Conservation (phyloP, 1,284 basidiomycete genomes). For the Heterobasidion occidentale region DNA sequence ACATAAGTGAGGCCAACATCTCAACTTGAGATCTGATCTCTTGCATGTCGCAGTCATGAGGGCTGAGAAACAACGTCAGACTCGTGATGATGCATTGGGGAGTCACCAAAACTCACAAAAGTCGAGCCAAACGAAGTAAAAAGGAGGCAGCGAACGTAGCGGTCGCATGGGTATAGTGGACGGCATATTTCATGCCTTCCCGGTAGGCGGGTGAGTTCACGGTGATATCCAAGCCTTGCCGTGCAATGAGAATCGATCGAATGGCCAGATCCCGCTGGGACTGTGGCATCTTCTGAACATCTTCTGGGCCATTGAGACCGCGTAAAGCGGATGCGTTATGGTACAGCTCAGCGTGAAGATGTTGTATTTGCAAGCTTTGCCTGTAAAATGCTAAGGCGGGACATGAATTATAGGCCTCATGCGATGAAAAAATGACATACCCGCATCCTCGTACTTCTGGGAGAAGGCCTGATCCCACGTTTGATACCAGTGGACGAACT, state of each 20-base stretch:
- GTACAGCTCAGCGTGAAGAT: conserved; percentile 71
- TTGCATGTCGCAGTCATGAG: conserved; percentile 73
- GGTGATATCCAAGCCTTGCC: conserved; percentile 64
- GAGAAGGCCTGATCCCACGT: conserved; percentile 76
- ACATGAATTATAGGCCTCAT: background rate
- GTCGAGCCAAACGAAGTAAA: conserved; percentile 73
- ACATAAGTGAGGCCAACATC: conserved; percentile 64
- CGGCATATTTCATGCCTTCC: conserved; percentile 85
- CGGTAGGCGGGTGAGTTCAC: conserved; percentile 75
- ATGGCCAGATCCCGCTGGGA: conserved; percentile 64
- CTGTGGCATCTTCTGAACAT: conserved; percentile 67
- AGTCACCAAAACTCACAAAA: conserved; percentile 56
- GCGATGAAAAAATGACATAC: conserved; percentile 27
- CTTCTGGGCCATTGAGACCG: conserved; percentile 70
- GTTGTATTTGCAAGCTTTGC: conserved; percentile 76
- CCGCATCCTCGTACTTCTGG: conserved; percentile 74
- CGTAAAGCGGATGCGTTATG: conserved; percentile 74
- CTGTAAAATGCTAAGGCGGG: conserved; percentile 62
- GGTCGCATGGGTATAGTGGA: conserved; percentile 85
- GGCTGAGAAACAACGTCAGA: conserved; percentile 35
- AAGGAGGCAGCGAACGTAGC: conserved; percentile 91
- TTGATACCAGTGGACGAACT: conserved; percentile 67
- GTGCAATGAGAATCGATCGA: conserved; percentile 64
- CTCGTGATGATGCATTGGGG: background rate
- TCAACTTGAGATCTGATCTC: conserved; percentile 77